Evolutionary conservation across 345 rosid species (phyloP).

Genomic region (Camelina laxa): DNA sequence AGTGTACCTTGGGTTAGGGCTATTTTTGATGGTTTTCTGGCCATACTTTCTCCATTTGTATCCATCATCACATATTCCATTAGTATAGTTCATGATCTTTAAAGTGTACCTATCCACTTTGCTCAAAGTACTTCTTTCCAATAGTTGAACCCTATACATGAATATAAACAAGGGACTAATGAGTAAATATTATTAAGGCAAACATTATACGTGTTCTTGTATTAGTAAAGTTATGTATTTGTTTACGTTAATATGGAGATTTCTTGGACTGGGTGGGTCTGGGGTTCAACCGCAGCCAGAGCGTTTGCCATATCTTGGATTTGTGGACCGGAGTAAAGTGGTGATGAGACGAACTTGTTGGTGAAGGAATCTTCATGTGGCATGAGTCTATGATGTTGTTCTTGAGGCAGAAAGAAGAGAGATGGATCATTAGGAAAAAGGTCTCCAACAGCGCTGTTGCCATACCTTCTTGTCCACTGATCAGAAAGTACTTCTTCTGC

Average conservation of each 20-base stretch:
- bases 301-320: constrained; percentile 60
- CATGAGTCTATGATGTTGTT: constrained; percentile 26
- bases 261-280: constrained; percentile 6
- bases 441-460: constrained; percentile 53
- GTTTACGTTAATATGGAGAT: constrained; percentile 19
- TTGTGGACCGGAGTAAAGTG: constrained; percentile 62
- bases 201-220: not conserved
- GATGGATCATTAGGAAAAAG: constrained; percentile 58
- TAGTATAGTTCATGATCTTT: constrained; percentile 60
- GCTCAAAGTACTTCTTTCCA: constrained; percentile 33
- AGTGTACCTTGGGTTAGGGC: constrained; percentile 76
- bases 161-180: constrained; percentile 28
- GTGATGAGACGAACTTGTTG: constrained; percentile 49
- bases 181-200: constrained; percentile 19
- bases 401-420: constrained; percentile 48
- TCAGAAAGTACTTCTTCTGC: constrained; percentile 44
- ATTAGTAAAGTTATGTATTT: not conserved
- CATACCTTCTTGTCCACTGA: constrained; percentile 42
- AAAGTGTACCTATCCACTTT: constrained; percentile 76
- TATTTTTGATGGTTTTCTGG: constrained; percentile 85
- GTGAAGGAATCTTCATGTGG: constrained; percentile 39
- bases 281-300: constrained; percentile 37
- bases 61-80: constrained; percentile 80
- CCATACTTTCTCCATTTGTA: constrained; percentile 98
- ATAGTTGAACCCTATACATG: not conserved